Evolutionary conservation across 2,329 filamentous ascomycete genomes (phyloP), one percentile per base, ranked within the genome.

Genomic region (Furcasterigmium furcatum): DNA sequence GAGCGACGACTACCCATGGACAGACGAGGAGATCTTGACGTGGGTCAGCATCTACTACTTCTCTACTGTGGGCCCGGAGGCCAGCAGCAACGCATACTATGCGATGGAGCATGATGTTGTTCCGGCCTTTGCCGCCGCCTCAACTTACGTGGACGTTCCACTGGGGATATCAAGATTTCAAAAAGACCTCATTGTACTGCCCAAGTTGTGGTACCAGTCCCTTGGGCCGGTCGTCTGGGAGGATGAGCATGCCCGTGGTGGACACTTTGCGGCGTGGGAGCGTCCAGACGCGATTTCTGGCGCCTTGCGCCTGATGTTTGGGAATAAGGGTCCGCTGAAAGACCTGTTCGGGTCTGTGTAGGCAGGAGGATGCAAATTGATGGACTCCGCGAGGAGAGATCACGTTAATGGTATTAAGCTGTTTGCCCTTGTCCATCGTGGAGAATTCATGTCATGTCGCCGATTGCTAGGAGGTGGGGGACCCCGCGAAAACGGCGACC

Each of bases 21-120:
- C 80, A 0, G 83, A 89, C 49, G 85, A 91, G 45, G 87, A 91
- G 65, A 75, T 91, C 9, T 65, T 88, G 21, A 88, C 82, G 0
- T 92, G 87, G 88, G 65, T 91, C 1, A 80, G 74, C 41, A 76
- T 91, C 32, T 91, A 91, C 60, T 81, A 77, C 58, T 90, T 90
- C 40, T 84, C 79, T 9, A 75, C 68, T 0, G 83, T 85, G 1
- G 87, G 88, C 0, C 82, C 87, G 0, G 82, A 81, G 2, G 85
- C 87, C 0, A 82, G 77, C 48, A 58, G 80, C 9, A 65, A 84
- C 8, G 88, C 91, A 41, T 92, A 92, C 64, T 90, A 90, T 55
- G 87, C 91, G 62, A 67, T 70, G 0, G n/a, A 9, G 34, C 34
- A 36, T 16, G 18, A 18, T 19, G 9, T 18, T 6, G n/a, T 12